Evolutionary conservation across 208 protist genomes (phyloP).

Genomic region (Leishmania lainsoni): DNA sequence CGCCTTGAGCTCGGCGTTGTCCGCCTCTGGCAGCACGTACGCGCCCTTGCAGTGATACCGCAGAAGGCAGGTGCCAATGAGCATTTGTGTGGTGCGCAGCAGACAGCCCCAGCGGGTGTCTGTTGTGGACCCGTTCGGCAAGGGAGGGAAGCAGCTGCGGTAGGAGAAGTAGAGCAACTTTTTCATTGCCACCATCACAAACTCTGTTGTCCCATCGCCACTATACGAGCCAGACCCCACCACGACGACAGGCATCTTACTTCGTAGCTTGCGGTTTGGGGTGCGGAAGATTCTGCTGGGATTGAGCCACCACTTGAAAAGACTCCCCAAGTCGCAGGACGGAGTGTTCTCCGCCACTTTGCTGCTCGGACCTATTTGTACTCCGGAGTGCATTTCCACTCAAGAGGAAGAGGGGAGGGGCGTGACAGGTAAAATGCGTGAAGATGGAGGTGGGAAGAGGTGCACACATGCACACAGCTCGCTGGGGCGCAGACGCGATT

Average conservation of each 20-base stretch:
- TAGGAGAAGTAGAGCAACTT: slow-evolving; percentile 86
- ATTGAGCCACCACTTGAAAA: slow-evolving; percentile 50
- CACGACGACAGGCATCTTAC: slow-evolving; percentile 30
- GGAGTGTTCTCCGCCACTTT: slow-evolving; percentile 19
- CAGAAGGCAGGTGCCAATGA: slow-evolving; percentile 2
- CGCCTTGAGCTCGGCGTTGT: slow-evolving; percentile 23
- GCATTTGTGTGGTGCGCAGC: slow-evolving; percentile 46
- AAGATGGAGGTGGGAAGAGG: not conserved
- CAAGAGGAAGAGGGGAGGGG: not conserved
- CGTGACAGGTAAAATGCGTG: no score
- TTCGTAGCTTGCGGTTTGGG: slow-evolving; percentile 15
- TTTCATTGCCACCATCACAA: slow-evolving; percentile 28
- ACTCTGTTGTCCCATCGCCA: slow-evolving; percentile 36
- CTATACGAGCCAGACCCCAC: slow-evolving; percentile 43
- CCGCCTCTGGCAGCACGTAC: slow-evolving; percentile 15
- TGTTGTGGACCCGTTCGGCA: slow-evolving; percentile 66
- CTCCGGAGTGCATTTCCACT: not conserved
- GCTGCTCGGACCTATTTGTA: not conserved
- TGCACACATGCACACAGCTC: no score
- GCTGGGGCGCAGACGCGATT: no score
- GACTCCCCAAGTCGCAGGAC: slow-evolving; percentile 41
- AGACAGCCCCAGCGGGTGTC: slow-evolving; percentile 93
- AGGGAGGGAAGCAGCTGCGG: slow-evolving; percentile 60
- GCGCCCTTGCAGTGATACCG: slow-evolving; percentile 26
- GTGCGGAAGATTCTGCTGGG: slow-evolving; percentile 21